Evolutionary conservation across 73 alveolate genomes (phyloP), one percentile per base, ranked within the genome.

Genomic region (Paramecium caudatum): DNA sequence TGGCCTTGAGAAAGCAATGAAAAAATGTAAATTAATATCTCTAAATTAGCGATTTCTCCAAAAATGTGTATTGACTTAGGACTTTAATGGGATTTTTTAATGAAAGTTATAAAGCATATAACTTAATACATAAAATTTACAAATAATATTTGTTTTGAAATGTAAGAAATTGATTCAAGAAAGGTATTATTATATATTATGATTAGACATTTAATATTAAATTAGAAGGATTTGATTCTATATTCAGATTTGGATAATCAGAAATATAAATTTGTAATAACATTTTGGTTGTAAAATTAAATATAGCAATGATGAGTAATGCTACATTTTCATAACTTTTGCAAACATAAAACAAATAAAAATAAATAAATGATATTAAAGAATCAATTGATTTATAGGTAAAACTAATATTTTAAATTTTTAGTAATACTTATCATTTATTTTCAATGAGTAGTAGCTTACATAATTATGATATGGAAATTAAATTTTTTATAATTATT

Each of bases 201-300:
- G 27, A 0, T 65, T 13, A 65, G 83, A 25, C 83, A 10, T 25
- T 65, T 9, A 65, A 65, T 33, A 65, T 65, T 2, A 65, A 65
- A 33, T 65, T 65, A 36, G 83, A 65, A 33, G 83, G 83, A 9
- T 65, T 65, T 65, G 83, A 65, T 7, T 65, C 83, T 32, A 65
- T 65, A 6, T 65, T 65, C 39, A 65, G 61, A 32, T 65, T 65
- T 65, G 83, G 83, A 17, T 65, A 65, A 65, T n/a, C 50, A 32
- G 83, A 65, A 33, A 46, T 65, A 2, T 65, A 15, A 13, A 43
- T 65, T 10, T 33, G 9, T n/a, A 30, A 65, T 65, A 33, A 65
- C 0, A 33, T 65, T 4, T 3, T 65, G 17, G 83, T 65, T 43
- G 8, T 65, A 1, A 65, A 36, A 65, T 32, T 65, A 65, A 65